These are phyloP conservation scores for Urtica urens DNA, from an alignment of 306 rosid genomes.

Conservation along the genomic window DNA sequence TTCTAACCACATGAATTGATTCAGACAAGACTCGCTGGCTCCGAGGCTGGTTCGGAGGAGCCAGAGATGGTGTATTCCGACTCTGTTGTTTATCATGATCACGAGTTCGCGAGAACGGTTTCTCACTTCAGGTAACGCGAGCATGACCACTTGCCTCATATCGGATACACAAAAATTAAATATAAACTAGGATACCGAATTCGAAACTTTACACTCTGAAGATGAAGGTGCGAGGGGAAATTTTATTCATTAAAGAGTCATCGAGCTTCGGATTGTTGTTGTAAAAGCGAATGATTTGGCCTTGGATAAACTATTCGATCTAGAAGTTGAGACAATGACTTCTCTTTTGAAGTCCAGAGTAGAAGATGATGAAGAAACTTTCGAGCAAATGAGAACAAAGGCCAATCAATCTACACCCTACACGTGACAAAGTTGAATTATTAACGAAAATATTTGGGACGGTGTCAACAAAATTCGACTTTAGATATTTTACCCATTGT, in stretches of 20 bases:
- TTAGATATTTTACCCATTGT: too few species aligned
- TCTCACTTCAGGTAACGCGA: conserved; percentile 23
- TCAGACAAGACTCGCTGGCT: conserved; percentile 23
- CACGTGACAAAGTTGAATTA: too few species aligned
- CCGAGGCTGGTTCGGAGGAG: conserved; percentile 33
- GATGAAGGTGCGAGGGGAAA: conserved; percentile 28
- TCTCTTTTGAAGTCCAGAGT: conserved; percentile 21
- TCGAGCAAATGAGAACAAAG: too few species aligned
- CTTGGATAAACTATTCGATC: conserved; percentile 26
- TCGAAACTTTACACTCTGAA: conserved; percentile 47
- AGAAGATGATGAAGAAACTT: conserved; percentile 16
- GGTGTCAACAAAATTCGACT: too few species aligned
- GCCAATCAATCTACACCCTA: too few species aligned
- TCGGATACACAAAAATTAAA: conserved; percentile 68
- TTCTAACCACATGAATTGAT: conserved; percentile 23
- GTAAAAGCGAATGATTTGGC: conserved; percentile 26
- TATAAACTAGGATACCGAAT: conserved; percentile 62
- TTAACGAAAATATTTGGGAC: too few species aligned
- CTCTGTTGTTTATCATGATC: conserved; percentile 17
- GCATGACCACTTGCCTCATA: conserved; percentile 48
- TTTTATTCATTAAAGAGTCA: conserved; percentile 14
- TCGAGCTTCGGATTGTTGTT: conserved; percentile 24
- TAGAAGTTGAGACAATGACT: conserved; percentile 25
- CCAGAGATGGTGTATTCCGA: conserved; percentile 28
- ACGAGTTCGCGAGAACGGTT: conserved; percentile 20